A percentile compares a stretch with the other conserved stretches of the same genome.
Evolutionary conservation across 768 basidiomycete genomes (phyloP).

Genomic region (Tubosaeta sp.): DNA sequence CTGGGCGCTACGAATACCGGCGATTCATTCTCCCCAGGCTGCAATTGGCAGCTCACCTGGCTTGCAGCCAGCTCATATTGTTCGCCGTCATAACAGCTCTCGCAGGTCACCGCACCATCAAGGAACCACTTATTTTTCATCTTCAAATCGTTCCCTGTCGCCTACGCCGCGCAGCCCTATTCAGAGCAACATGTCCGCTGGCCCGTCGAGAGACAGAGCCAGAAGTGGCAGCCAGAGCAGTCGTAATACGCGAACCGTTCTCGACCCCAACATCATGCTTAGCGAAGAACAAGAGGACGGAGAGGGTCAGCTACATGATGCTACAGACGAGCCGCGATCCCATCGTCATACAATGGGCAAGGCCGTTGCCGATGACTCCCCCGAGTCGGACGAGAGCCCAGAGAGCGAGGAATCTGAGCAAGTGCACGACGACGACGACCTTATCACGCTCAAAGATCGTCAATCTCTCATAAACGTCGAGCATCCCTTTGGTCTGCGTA

Average conservation of each 20-base stretch:
- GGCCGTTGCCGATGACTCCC: constrained; percentile 38
- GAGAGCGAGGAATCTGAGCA: constrained; percentile 28
- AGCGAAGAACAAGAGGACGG: constrained; percentile 54
- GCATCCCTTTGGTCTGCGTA: constrained; percentile 97
- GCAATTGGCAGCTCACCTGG: constrained; percentile 21
- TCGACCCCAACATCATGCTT: constrained; percentile 38
- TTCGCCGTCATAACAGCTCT: constrained; percentile 47
- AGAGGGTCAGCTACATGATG: constrained; percentile 35
- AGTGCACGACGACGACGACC: constrained; percentile 60
- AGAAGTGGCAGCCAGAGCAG: constrained; percentile 66
- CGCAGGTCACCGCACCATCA: constrained; percentile 63
- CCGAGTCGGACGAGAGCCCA: constrained; percentile 38
- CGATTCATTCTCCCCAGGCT: constrained; percentile 28
- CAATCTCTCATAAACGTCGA: constrained; percentile 99
- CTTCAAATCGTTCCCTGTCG: constrained; percentile 37
- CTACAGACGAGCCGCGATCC: constrained; percentile 24
- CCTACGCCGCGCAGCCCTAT: constrained; percentile 45
- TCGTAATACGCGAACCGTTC: constrained; percentile 40
- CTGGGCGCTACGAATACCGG: constrained; percentile 28
- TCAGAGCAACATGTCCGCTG: constrained; percentile 48
- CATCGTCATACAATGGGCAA: constrained; percentile 35
- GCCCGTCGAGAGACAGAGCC: constrained; percentile 44
- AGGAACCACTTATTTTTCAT: constrained; percentile 60
- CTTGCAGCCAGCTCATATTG: constrained; percentile 30
- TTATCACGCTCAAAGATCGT: constrained; percentile 88